A percentile compares a stretch with the other conserved stretches of the same genome.
phyloP scores from a whole-genome alignment of 371 early-diverging fungal genomes.

The Sporodiniella umbellata region DNA sequence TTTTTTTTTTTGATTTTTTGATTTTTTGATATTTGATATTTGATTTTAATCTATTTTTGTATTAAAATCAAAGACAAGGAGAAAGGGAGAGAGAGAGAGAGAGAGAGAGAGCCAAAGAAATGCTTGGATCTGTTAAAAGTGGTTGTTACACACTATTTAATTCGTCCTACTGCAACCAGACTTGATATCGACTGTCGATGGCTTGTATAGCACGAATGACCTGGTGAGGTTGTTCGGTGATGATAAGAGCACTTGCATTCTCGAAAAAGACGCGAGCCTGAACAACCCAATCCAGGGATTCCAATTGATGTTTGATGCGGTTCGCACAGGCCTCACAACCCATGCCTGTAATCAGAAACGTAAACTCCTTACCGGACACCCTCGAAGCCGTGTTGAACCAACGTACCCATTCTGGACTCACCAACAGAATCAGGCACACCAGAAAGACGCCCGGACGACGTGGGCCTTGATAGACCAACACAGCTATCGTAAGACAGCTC shows the following conservation, averaged over 20 bases:
- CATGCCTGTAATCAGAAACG: conserved; percentile 40
- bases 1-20: neutral
- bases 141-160: conserved; percentile 2
- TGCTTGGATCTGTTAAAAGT: neutral
- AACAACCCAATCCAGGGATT: conserved; percentile 21
- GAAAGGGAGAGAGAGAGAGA: neutral
- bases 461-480: too few species aligned
- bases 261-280: conserved; percentile 36
- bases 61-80: neutral
- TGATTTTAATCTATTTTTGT: neutral
- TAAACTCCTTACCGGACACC: conserved; percentile 12
- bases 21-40: neutral
- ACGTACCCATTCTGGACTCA: conserved; percentile 36
- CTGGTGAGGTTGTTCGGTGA: neutral
- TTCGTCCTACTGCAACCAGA: conserved; percentile 3
- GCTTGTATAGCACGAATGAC: conserved; percentile 5
- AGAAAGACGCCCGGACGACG: conserved; percentile 26
- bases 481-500: conserved; percentile 23
- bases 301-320: conserved; percentile 36
- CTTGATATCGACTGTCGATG: conserved; percentile 19
- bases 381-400: conserved; percentile 6
- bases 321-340: conserved; percentile 53
- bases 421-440: conserved; percentile 10
- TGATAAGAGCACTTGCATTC: conserved; percentile 29
- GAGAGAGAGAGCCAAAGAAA: neutral